Conservation (phyloP, 2,329 filamentous ascomycete species). For the Cryphonectria carpinicola region DNA sequence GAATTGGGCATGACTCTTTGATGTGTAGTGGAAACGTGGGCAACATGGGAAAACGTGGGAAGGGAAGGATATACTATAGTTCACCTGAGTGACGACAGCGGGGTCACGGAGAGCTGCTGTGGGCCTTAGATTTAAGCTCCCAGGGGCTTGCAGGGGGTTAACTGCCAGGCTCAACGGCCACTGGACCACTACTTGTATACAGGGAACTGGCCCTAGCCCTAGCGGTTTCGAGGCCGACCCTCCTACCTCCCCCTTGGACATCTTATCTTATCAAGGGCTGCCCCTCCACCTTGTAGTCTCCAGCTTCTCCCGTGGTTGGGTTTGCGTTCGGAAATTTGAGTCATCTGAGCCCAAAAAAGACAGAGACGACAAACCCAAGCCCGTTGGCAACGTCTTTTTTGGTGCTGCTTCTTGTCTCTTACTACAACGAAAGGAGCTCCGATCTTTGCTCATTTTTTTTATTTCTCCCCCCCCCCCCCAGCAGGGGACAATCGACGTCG, state of each 20-base stretch:
- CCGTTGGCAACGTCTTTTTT: neutral
- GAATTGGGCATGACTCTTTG: neutral
- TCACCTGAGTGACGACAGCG: conserved; percentile 25
- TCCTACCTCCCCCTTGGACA: neutral
- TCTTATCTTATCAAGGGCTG: conserved; percentile 27
- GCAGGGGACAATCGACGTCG: conserved; percentile 11
- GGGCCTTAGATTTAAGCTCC: conserved; percentile 8
- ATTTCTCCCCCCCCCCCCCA: too few relatives aligned
- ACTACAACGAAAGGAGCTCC: neutral
- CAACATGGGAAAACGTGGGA: neutral
- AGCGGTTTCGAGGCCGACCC: neutral
- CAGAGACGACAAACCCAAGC: neutral
- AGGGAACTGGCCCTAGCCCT: conserved; percentile 4
- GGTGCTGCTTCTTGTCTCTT: neutral
- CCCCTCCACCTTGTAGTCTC: conserved; percentile 17
- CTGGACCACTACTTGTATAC: neutral
- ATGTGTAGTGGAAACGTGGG: neutral
- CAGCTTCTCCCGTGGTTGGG: neutral
- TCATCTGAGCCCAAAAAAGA: conserved; percentile 15
- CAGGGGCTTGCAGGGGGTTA: conserved; percentile 11
- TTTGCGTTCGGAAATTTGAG: conserved; percentile 27
- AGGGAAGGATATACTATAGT: neutral
- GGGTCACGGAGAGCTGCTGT: conserved; percentile 20
- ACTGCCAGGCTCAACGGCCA: neutral
- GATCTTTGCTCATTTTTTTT: neutral